Evolutionary conservation across 2,329 filamentous ascomycete genomes (phyloP), one percentile per base, ranked within the genome.

Genomic region (Diaporthe capsici): DNA sequence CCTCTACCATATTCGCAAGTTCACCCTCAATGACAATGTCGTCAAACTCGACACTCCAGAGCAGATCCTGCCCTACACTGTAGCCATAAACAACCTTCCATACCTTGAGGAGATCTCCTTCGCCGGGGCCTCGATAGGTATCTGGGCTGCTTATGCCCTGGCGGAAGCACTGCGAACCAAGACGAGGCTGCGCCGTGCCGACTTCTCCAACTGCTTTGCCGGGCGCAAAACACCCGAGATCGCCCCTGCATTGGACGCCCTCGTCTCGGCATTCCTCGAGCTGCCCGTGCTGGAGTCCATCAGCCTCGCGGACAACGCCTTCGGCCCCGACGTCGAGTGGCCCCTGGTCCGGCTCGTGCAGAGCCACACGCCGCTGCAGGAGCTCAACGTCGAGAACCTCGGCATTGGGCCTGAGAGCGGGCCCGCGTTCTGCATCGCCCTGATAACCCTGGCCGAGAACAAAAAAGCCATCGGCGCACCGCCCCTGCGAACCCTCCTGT

Each of bases 121-220:
- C 15, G 31, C 22, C 8, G 65, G 65, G 15, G 9, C 47, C 0
- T 70, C 65, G 1, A 12, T 70, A 31, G 65, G 65, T n/a, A 39
- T 39, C 34, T 55, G 65, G 65, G 65, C 65, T 13, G 65, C 65
- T 4, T 70, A 42, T 13, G 10, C 49, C 13, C 49, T 70, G 10
- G 65, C 65, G 12, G n/a, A 28, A 8, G 65, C 65, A 3, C 65
- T 70, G 34, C 47, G 65, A 8, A 10, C 49, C 65, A 70, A 42
- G 65, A 70, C n/a, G 31, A 53, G n/a, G 49, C n/a, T 70, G 34
- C 65, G 65, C 49, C 34, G 65, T 3, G 65, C 49, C 10, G 49
- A 70, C 22, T 70, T 70, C 49, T 70, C 65, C n/a, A 22, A 55
- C 34, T 55, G 31, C 65, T 70, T 70, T 49, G 13, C n/a, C 1